phyloP scores from a whole-genome alignment of 768 basidiomycete species.

The Termitomyces sp. region DNA sequence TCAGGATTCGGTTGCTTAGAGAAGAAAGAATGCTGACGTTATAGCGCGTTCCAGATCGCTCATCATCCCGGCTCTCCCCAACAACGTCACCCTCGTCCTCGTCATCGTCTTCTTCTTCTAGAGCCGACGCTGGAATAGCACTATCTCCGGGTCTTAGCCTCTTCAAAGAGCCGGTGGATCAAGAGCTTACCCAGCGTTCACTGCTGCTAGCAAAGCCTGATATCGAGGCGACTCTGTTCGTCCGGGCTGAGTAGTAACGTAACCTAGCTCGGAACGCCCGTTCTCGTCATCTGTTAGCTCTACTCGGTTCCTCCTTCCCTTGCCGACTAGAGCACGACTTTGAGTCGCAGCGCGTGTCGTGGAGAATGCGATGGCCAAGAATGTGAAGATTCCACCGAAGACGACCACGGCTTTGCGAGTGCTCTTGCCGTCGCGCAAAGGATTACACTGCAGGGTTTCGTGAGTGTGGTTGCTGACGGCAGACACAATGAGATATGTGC shows the following conservation, averaged over 20 bases:
- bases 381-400: conserved; percentile 92
- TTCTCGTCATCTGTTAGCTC: conserved; percentile 53
- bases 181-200: conserved; percentile 83
- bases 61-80: conserved; percentile 85
- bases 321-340: conserved; percentile 84
- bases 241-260: conserved; percentile 82
- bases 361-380: conserved; percentile 97
- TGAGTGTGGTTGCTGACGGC: conserved; percentile 93
- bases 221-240: conserved; percentile 85
- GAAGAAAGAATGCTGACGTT: conserved; percentile 55
- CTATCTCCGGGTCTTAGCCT: conserved; percentile 31
- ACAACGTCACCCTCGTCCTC: conserved; percentile 74
- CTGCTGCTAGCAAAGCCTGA: conserved; percentile 91
- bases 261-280: conserved; percentile 63
- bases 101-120: conserved; percentile 75
- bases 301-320: conserved; percentile 60
- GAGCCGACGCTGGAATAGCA: conserved; percentile 89
- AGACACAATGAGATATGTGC: conserved; percentile 91
- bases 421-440: conserved; percentile 62
- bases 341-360: conserved; percentile 96
- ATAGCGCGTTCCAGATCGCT: conserved; percentile 90
- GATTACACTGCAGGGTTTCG: conserved; percentile 74
- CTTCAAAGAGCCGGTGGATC: background rate
- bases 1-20: background rate
- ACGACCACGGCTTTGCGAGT: conserved; percentile 86